These are phyloP conservation scores for Aspergillus fischeri DNA, from an alignment of 2,329 filamentous ascomycete genomes.

Conservation along the genomic window DNA sequence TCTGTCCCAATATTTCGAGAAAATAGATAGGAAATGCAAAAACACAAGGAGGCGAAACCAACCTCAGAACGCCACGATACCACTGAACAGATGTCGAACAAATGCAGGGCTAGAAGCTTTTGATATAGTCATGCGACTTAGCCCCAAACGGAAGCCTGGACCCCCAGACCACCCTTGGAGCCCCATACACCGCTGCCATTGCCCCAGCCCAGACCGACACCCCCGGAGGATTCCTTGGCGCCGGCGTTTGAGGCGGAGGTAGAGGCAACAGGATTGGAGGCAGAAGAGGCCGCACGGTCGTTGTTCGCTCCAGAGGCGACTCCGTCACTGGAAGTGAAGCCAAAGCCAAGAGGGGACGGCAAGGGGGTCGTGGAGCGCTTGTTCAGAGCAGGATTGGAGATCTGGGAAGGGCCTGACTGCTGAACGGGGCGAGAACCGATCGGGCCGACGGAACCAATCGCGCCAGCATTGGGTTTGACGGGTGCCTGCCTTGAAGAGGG, in stretches of 20 bases:
- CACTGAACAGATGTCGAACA: constrained; percentile 17
- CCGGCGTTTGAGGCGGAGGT: constrained; percentile 32
- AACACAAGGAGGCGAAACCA: constrained; percentile 13
- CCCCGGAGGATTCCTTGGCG: constrained; percentile 40
- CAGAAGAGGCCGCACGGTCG: constrained; percentile 54
- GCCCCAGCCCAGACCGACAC: constrained; percentile 64
- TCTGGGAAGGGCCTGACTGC: constrained; percentile 44
- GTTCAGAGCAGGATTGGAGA: constrained; percentile 58
- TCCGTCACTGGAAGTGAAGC: constrained; percentile 57
- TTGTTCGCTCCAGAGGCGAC: constrained; percentile 30
- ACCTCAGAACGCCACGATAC: constrained; percentile 26
- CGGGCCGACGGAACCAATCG: constrained; percentile 69
- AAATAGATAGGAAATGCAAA: constrained; percentile 9
- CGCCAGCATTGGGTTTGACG: constrained; percentile 48
- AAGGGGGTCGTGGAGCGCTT: constrained; percentile 88
- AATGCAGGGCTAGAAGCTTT: constrained; percentile 1
- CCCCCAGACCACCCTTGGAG: constrained; percentile 72
- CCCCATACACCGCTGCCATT: constrained; percentile 81
- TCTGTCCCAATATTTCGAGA: constrained; percentile 22
- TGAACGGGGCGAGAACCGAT: constrained; percentile 83
- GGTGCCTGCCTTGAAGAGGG: constrained; percentile 66
- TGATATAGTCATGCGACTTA: constrained; percentile 41
- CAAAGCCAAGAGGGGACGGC: constrained; percentile 79
- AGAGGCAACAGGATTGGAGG: constrained; percentile 55
- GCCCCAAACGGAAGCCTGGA: constrained; percentile 92